Evolutionary conservation across 2,329 filamentous ascomycete genomes (phyloP), one percentile per base, ranked within the genome.

Genomic region (Sporothrix globosa): DNA sequence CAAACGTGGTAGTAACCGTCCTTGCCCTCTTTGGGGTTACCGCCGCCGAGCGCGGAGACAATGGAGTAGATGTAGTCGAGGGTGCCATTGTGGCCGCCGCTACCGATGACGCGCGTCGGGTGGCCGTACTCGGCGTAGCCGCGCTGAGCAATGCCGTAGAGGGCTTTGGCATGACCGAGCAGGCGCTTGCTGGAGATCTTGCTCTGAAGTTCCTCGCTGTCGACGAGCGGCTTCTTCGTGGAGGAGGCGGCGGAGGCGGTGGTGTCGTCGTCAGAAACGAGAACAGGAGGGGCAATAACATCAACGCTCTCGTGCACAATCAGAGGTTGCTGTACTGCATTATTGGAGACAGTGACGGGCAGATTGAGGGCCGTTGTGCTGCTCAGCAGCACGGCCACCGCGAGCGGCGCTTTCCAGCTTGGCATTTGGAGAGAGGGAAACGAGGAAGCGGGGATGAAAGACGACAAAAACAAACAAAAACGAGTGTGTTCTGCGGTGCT

Each of bases 101-200:
- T 90, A 41, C 90, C 90, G 73, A 92, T 91, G 27, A 92, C 90
- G 68, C 90, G 85, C 1, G 90, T 92, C 1, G 90, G 90, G 75
- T 90, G 90, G 72, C 86, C 86, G 76, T 88, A 91, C 73, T 91
- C 87, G 1, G 84, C 81, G 72, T 85, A 80, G 13, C 85, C 84
- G 68, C 84, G 81, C 77, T 89, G 82, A 0, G 90, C 89, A 69
- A 91, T 85, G 67, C 85, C 80, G 75, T 86, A 91, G 10, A 92
- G 84, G 53, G 86, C 78, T 75, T 89, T 81, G 4, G 90, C 87
- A 24, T 89, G 86, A 5, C 81, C 78, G 54, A 89, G 78, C 7
- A 92, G 85, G 30, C 84, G 86, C 21, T 86, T 80, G 53, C 80
- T 78, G 21, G 80, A 82, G 78, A 92, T 90, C 71, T 81, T 81